Conservation (phyloP, 164 flowering plant genomes). For the Annona cherimola region DNA sequence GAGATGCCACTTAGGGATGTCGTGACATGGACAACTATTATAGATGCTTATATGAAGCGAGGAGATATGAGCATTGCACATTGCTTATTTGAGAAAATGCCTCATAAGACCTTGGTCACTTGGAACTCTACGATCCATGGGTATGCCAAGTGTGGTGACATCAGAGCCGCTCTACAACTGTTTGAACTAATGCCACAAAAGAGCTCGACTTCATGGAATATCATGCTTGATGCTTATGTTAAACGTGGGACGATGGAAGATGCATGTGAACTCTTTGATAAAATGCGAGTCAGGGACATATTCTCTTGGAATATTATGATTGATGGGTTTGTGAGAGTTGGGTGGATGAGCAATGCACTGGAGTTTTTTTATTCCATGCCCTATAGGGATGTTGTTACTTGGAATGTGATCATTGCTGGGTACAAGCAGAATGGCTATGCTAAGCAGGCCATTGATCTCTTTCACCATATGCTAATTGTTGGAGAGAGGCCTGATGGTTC, state of each 20-base stretch:
- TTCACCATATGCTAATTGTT: conserved; percentile 8
- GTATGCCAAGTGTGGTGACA: conserved; percentile 13
- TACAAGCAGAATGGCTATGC: conserved; percentile 7
- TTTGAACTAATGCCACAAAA: conserved; percentile 8
- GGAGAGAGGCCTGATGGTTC: conserved; percentile 8
- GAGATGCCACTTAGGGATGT: conserved; percentile 10
- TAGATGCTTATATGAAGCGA: conserved; percentile 1
- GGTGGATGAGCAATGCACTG: not conserved
- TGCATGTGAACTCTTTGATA: conserved; percentile 5
- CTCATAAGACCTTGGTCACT: conserved; percentile 6
- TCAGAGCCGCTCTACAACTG: conserved; percentile 3
- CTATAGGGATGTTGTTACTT: conserved; percentile 11
- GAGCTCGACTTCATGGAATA: conserved; percentile 14
- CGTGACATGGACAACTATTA: conserved; percentile 10
- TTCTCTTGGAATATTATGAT: conserved; percentile 19
- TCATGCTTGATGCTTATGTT: conserved; percentile 11
- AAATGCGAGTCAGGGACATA: conserved; percentile 5
- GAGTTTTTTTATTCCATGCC: conserved; percentile 11
- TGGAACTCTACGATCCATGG: conserved; percentile 18
- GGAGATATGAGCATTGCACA: conserved; percentile 6
- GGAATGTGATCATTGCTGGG: conserved; percentile 15
- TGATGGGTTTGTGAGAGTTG: conserved; percentile 8
- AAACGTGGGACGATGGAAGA: conserved; percentile 7
- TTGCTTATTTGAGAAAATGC: conserved; percentile 10
- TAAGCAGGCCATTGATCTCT: conserved; percentile 10